Conservation (phyloP, 441 rosid genomes). For the Populus tomentosa region DNA sequence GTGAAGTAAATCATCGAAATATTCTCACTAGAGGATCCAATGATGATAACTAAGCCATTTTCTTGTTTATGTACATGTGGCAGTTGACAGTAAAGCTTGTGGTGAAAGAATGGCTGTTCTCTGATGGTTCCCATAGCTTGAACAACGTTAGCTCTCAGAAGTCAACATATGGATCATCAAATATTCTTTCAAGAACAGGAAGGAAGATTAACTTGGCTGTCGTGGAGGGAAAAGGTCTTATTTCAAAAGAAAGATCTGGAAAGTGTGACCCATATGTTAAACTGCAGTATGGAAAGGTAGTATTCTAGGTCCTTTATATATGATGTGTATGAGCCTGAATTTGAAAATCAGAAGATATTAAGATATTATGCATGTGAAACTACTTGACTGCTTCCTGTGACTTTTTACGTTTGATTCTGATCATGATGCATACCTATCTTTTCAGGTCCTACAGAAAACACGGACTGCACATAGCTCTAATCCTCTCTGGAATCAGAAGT, state of each 20-base stretch:
- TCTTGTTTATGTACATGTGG: slow-evolving; percentile 14
- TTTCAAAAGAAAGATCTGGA: slow-evolving; percentile 54
- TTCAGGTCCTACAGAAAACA: slow-evolving; percentile 65
- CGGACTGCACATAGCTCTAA: slow-evolving; percentile 46
- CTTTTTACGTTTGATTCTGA: not conserved
- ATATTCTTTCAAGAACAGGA: slow-evolving; percentile 56
- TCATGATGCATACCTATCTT: slow-evolving; percentile 10
- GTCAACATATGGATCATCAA: slow-evolving; percentile 53
- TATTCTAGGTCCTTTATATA: not conserved
- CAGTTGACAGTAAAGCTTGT: slow-evolving; percentile 79
- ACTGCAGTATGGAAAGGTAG: slow-evolving; percentile 91
- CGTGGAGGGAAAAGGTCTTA: slow-evolving; percentile 64
- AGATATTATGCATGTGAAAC: not conserved
- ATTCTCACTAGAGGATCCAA: not conserved
- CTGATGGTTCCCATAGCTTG: slow-evolving; percentile 79
- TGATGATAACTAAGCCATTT: not conserved
- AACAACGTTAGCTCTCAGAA: slow-evolving; percentile 39
- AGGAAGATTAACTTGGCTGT: slow-evolving; percentile 62
- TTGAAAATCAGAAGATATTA: not conserved
- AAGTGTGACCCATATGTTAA: slow-evolving; percentile 69
- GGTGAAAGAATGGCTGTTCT: slow-evolving; percentile 93
- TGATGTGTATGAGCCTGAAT: slow-evolving; percentile 2
- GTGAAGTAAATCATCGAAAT: not conserved
- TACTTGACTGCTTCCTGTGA: not conserved
- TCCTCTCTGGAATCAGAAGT: slow-evolving; percentile 67